Percentiles rank a stretch among this genome's conserved stretches.
Conservation (phyloP, 306 rosid species). For the Pyrus pyrifolia region DNA sequence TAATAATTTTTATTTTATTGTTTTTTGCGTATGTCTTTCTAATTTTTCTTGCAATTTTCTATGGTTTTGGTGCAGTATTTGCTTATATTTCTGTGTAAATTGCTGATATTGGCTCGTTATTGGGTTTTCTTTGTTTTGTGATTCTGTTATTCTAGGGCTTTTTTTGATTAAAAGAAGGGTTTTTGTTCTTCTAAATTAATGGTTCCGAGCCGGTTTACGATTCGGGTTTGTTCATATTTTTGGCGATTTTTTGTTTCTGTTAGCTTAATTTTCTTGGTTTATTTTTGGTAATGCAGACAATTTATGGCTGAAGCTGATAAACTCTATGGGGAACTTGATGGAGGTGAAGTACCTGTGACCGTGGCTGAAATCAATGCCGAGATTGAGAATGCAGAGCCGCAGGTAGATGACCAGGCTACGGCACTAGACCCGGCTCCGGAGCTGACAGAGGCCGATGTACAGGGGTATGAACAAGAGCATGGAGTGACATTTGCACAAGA, state of each 20-base stretch:
- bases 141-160: neutral
- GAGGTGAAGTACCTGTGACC: conserved; percentile 24
- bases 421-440: neutral
- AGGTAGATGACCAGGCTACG: neutral
- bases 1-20: conserved; percentile 2
- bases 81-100: neutral
- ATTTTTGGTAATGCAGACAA: conserved; percentile 10
- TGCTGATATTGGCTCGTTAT: too few species aligned
- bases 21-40: neutral
- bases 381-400: neutral
- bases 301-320: conserved; percentile 67
- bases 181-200: neutral
- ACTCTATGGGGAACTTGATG: conserved; percentile 22
- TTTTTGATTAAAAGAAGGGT: neutral
- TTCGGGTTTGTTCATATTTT: neutral
- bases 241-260: neutral
- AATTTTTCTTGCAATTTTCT: neutral
- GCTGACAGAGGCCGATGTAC: neutral
- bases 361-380: neutral
- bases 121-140: neutral
- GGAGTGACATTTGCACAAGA: neutral
- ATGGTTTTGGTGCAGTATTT: neutral
- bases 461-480: neutral
- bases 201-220: neutral
- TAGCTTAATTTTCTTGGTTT: neutral